Evolutionary conservation across 2,329 filamentous ascomycete species (phyloP).

Genomic region (Fusarium xyrophilum): DNA sequence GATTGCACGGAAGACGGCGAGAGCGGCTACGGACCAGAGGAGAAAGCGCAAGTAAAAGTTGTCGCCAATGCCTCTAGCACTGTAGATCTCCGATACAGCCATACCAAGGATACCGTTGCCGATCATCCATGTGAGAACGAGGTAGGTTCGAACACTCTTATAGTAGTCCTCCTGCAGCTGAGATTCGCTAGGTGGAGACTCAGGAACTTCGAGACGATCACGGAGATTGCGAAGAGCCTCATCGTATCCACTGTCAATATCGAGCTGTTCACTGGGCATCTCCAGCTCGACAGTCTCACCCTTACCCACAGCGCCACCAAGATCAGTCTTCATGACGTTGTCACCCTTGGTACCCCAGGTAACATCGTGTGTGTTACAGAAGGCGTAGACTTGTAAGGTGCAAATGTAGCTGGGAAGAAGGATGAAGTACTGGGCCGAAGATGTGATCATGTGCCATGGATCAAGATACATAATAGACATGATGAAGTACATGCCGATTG

Average conservation of each 20-base stretch:
- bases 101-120: conserved; percentile 92
- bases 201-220: conserved; percentile 84
- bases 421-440: conserved; percentile 87
- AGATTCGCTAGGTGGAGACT: conserved; percentile 67
- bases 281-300: conserved; percentile 89
- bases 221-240: conserved; percentile 95
- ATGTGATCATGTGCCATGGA: conserved; percentile 99
- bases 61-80: conserved; percentile 70
- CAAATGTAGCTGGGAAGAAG: conserved; percentile 94
- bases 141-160: conserved; percentile 94
- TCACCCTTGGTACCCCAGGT: conserved; percentile 81
- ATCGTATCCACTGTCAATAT: conserved; percentile 97
- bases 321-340: conserved; percentile 91
- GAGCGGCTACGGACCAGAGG: conserved; percentile 84
- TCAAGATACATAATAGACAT: conserved; percentile 97
- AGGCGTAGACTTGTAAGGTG: conserved; percentile 96
- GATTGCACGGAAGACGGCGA: conserved; percentile 87
- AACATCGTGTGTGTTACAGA: conserved; percentile 59
- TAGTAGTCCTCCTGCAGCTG: conserved; percentile 99
- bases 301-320: conserved; percentile 82
- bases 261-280: conserved; percentile 96
- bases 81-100: conserved; percentile 88
- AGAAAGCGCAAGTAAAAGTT: conserved; percentile 95
- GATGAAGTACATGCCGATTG: conserved; percentile 91
- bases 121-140: conserved; percentile 95